Evolutionary conservation across 441 rosid species (phyloP), one percentile per base, ranked within the genome.

Genomic region (Gossypium aridum): DNA sequence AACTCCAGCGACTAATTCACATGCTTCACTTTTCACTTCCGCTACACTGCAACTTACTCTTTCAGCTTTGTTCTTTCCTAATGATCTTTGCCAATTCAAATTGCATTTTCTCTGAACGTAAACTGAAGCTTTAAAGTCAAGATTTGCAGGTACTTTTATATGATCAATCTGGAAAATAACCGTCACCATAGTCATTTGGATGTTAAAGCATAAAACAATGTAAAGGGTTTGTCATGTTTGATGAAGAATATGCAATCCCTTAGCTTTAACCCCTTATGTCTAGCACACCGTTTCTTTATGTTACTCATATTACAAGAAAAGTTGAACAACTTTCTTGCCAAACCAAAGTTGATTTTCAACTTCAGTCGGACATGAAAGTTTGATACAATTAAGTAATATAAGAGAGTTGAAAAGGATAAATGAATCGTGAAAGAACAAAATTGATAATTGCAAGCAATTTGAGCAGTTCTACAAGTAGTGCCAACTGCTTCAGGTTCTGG

Each of bases 1-100:
- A 7, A 74, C 71, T 71, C 97, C 92, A 51, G 72, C 86, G 16
- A 92, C 97, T 4, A 94, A 76, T 81, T 91, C 97, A 22, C 97
- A 94, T 12, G 91, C 80, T 80, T 94, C 96, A 51, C 83, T 80
- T 69, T 87, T 92, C n/a, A 84, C 82, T 64, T 80, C 76, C 77
- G 82, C 79, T 53, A 73, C 56, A 53, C 83, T 80, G 63, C 83
- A 79, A 43, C 66, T 74, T 68, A 80, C 79, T 72, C 74, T 77
- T 70, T 25, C 23, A 39, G 70, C 10, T 17, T 74, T 51, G 2
- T 34, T 71, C 70, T 69, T 62, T 22, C 16, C 45, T n/a, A 8
- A 6, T 34, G 79, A 72, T 76, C 78, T 80, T 78, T 13, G 62
- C 73, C 53, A 20, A 78, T 71, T 56, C 34, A 59, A 55, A 62